phyloP scores from a whole-genome alignment of 192 early-diverging fungal genomes.

The Coemansia asiatica region DNA sequence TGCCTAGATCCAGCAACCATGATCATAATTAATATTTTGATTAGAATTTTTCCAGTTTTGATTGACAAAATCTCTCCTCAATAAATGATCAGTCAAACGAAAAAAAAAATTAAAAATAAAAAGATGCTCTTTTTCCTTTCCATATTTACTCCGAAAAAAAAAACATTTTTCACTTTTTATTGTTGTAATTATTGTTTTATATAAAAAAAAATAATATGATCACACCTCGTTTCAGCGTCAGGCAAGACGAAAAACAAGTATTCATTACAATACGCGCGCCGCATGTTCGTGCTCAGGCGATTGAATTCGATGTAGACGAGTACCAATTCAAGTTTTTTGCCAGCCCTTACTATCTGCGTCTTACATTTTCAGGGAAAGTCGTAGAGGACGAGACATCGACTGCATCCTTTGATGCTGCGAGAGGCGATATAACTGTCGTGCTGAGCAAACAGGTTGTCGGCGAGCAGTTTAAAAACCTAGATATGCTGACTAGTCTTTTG shows the following conservation, averaged over 20 bases:
- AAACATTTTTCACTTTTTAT: conserved; percentile 1
- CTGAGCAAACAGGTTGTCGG: conserved; percentile 81
- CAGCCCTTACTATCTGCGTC: conserved; percentile 87
- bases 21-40: too few species aligned
- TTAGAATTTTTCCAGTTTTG: too few species aligned
- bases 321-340: conserved; percentile 85
- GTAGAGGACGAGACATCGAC: conserved; percentile 83
- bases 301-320: conserved; percentile 84
- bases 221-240: conserved; percentile 80
- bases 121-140: too few species aligned
- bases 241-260: conserved; percentile 76
- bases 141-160: too few species aligned
- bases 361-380: conserved; percentile 78
- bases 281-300: conserved; percentile 80
- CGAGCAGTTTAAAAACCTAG: conserved; percentile 82
- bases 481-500: conserved; percentile 84
- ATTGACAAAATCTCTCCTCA: too few species aligned
- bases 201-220: conserved; percentile 63
- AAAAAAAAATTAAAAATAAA: too few species aligned
- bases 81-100: too few species aligned
- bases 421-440: conserved; percentile 68
- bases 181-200: neutral
- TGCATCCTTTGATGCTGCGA: conserved; percentile 76
- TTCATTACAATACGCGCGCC: conserved; percentile 77
- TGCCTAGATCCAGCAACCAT: too few species aligned